Percentiles rank a stretch among this genome's conserved stretches.
Evolutionary conservation across 805 yeast genomes (phyloP).

Genomic region (Kluyveromyces starmeri): DNA sequence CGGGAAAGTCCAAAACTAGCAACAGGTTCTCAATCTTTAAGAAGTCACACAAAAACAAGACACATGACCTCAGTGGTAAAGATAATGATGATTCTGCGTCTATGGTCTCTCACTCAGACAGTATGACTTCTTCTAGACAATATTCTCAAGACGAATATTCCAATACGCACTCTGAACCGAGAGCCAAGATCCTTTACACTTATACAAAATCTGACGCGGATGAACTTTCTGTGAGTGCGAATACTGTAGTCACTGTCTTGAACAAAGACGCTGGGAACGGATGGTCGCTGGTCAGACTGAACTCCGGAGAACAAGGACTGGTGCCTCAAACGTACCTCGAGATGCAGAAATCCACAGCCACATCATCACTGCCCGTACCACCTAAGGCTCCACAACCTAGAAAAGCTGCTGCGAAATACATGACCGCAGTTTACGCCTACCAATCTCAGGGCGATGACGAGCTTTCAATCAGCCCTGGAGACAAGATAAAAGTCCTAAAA

Average conservation of each 20-base stretch:
- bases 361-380: conserved; percentile 6
- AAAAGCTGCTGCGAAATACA: conserved; percentile 34
- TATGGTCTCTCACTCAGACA: conserved; percentile 5
- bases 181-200: conserved; percentile 43
- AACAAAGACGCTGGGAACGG: conserved; percentile 84
- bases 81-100: conserved; percentile 7
- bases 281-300: conserved; percentile 66
- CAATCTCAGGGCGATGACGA: conserved; percentile 76
- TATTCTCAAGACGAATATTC: not conserved
- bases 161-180: conserved; percentile 19
- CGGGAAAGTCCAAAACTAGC: conserved; percentile 5
- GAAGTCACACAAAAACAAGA: not conserved
- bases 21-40: conserved; percentile 8
- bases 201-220: conserved; percentile 67
- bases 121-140: conserved; percentile 8
- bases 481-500: conserved; percentile 54
- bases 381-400: conserved; percentile 47
- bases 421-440: conserved; percentile 69
- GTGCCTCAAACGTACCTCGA: conserved; percentile 81
- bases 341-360: conserved; percentile 24
- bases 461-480: conserved; percentile 62
- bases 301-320: conserved; percentile 52
- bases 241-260: conserved; percentile 51
- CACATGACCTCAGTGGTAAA: conserved; percentile 4
- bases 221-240: conserved; percentile 54